These are phyloP conservation scores for Backusella luteola DNA, from an alignment of 192 early-diverging fungal species.

Conservation along the genomic window DNA sequence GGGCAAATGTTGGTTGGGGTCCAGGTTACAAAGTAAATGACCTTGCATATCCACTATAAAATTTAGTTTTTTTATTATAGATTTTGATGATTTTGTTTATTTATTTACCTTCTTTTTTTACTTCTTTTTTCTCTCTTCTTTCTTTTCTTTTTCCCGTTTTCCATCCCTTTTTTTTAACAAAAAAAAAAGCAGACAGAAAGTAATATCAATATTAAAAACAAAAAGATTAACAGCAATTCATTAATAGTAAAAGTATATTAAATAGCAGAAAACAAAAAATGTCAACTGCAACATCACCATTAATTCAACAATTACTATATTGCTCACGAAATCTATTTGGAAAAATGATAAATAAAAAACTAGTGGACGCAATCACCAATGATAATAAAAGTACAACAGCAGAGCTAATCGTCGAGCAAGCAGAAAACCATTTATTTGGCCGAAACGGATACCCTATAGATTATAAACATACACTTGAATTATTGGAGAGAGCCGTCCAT, in stretches of 20 bases:
- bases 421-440: constrained; percentile 51
- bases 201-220: neutral
- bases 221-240: neutral
- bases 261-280: neutral
- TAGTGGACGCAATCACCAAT: neutral
- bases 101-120: neutral
- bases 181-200: neutral
- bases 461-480: constrained; percentile 49
- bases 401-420: constrained; percentile 1
- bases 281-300: neutral
- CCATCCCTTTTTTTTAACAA: neutral
- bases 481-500: constrained; percentile 46
- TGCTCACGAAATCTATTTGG: constrained; percentile 9
- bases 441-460: constrained; percentile 40
- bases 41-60: neutral
- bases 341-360: neutral
- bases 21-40: constrained; percentile 8
- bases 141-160: neutral
- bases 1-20: constrained; percentile 6
- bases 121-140: neutral
- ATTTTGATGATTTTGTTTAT: constrained; percentile 1
- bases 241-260: neutral
- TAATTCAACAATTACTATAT: constrained; percentile 13
- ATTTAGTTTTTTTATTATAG: neutral
- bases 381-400: neutral